Base-by-base conservation (phyloP, 495 filamentous ascomycete genomes). In the Aspergillus saccharolyticus region DNA sequence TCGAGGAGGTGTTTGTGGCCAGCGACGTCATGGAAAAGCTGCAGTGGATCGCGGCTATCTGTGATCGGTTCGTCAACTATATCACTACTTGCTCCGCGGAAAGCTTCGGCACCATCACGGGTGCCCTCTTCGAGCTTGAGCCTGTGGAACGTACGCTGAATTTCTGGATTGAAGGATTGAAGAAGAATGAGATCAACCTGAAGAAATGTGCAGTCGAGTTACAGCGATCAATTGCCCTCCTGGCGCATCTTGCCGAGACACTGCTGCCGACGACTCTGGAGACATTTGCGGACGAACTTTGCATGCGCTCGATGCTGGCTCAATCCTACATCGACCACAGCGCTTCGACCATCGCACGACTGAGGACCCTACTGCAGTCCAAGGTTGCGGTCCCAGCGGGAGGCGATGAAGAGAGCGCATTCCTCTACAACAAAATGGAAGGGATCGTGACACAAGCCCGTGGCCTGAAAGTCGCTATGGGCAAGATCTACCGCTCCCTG, bases 61-160 rank as follows among this genome's bases (percentile, higher is more conserved):
- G 89, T 59, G 85, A 91, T 56, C 86, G 90, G 18, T 96, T 97
- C 64, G 82, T 89, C 61, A 86, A 84, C 52, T 83, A 83, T 52
- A 89, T 96, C 55, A 85, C 78, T 59, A 80, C 81, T 55, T 96
- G 89, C 70, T 84, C 85, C 5, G 69, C 88, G 2, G 88, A 91
- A 56, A 80, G 88, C 58, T 97, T 97, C 68, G 77, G 73, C 46
- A 81, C 74, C 57, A 89, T 87, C 60, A 87, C 89, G 61, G 85
- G 81, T 25, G 87, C 91, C 7, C 68, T 93, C 45, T 90, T 92
- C 63, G 94, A 97, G 65, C 78, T 97, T 59, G 91, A 96, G 67
- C 92, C 93, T 3, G 91, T 97, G 15, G 94, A 98, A 71, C 79
- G 90, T 39, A 89, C 89, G 1, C 71, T 97, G 42, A 95, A 96